These are phyloP conservation scores for Populus davidiana DNA, from an alignment of 345 rosid genomes.

Conservation along the genomic window DNA sequence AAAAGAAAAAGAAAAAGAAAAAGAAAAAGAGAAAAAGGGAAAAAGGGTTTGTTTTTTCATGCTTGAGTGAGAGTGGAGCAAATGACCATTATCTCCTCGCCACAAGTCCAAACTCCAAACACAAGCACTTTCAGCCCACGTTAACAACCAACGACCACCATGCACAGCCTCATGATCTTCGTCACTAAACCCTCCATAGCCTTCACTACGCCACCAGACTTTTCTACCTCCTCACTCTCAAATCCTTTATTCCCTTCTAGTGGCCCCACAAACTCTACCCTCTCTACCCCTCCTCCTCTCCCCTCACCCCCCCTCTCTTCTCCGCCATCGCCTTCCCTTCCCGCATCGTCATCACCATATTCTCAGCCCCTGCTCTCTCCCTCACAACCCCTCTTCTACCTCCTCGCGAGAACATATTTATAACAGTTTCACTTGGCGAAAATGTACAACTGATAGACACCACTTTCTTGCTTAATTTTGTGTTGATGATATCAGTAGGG, in stretches of 20 bases:
- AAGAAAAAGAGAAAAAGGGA: too few relatives aligned
- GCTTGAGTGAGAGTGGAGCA: too few relatives aligned
- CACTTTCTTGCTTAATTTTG: conserved; percentile 30
- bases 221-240: conserved; percentile 37
- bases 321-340: conserved; percentile 57
- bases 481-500: conserved; percentile 9
- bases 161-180: conserved; percentile 1
- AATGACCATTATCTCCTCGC: too few relatives aligned
- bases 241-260: conserved; percentile 47
- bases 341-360: conserved; percentile 46
- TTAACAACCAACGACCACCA: not conserved
- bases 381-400: conserved; percentile 31
- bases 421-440: conserved; percentile 46
- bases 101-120: not conserved
- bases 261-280: conserved; percentile 40
- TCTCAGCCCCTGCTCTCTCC: conserved; percentile 25
- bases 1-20: too few relatives aligned
- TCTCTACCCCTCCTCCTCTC: conserved; percentile 32
- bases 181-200: conserved; percentile 31
- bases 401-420: conserved; percentile 27
- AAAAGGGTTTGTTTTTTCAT: too few relatives aligned
- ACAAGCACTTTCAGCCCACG: not conserved
- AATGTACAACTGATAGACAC: conserved; percentile 44
- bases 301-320: conserved; percentile 31
- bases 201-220: conserved; percentile 52